phyloP scores from a whole-genome alignment of 345 rosid genomes.

The Camelina laxa region DNA sequence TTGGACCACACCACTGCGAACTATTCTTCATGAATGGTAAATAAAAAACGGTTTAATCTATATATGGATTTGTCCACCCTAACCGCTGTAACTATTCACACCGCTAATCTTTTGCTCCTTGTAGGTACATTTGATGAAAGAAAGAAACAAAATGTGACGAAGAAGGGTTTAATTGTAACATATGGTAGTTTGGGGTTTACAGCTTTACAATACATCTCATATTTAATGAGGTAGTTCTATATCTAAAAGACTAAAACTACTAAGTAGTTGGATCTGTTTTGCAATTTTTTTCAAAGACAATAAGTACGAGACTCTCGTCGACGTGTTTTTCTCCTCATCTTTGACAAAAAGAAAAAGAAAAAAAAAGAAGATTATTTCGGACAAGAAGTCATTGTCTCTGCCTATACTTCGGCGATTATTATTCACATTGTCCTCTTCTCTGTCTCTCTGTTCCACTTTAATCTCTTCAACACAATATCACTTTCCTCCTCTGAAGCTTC shows the following conservation, averaged over 20 bases:
- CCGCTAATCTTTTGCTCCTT: no score
- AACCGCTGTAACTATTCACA: no score
- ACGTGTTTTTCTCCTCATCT: not conserved
- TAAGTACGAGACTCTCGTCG: constrained; percentile 8
- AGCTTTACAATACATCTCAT: not conserved
- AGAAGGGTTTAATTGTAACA: not conserved
- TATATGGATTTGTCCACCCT: no score
- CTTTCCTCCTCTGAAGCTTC: not conserved
- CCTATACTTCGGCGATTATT: constrained; percentile 15
- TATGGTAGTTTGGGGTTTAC: not conserved
- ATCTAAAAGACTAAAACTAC: not conserved
- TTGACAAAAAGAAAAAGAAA: not conserved
- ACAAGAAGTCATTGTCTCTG: constrained; percentile 12
- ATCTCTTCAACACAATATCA: not conserved
- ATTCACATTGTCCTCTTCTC: constrained; percentile 27
- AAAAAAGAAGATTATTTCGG: constrained; percentile 4
- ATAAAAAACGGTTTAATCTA: no score
- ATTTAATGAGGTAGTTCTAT: not conserved
- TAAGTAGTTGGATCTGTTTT: not conserved
- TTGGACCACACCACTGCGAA: no score
- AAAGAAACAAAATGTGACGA: not conserved
- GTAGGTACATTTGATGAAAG: not conserved
- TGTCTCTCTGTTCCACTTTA: not conserved
- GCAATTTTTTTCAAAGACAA: not conserved
- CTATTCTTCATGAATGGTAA: no score